Percentiles rank a stretch among this genome's conserved stretches.
phyloP scores from a whole-genome alignment of 2,329 filamentous ascomycete species.

The Colletotrichum salicis region DNA sequence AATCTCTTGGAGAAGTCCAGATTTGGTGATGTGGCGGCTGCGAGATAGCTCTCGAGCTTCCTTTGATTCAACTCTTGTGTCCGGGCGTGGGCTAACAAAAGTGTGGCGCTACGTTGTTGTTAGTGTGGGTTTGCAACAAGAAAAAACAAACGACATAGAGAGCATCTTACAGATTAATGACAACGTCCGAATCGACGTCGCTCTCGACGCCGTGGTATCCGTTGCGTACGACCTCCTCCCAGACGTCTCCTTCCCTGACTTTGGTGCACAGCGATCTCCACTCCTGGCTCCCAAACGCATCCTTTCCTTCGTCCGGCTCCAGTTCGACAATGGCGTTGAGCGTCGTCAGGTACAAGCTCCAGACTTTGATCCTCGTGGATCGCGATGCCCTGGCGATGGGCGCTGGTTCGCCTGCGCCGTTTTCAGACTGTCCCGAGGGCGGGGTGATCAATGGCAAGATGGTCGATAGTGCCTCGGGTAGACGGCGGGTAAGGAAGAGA shows the following conservation, averaged over 20 bases:
- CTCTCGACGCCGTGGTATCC: constrained; percentile 91
- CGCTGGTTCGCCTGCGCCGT: constrained; percentile 64
- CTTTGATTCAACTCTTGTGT: constrained; percentile 87
- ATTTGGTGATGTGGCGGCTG: constrained; percentile 77
- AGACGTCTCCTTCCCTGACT: constrained; percentile 89
- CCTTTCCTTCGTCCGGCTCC: constrained; percentile 89
- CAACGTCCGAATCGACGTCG: constrained; percentile 93
- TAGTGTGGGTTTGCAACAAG: constrained; percentile 10
- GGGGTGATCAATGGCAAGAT: constrained; percentile 84
- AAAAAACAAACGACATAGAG: neutral
- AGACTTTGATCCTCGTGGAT: constrained; percentile 90
- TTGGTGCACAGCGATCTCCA: constrained; percentile 86
- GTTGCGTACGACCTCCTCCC: constrained; percentile 89
- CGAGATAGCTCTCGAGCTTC: constrained; percentile 88
- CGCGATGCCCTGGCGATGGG: constrained; percentile 84
- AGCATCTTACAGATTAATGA: constrained; percentile 79
- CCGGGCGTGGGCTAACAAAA: constrained; percentile 89
- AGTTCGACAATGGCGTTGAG: constrained; percentile 91
- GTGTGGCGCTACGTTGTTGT: constrained; percentile 73
- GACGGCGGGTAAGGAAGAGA: constrained; percentile 90
- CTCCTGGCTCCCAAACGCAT: constrained; percentile 83
- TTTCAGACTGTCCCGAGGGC: constrained; percentile 57
- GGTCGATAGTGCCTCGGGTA: constrained; percentile 88
- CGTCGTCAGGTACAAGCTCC: constrained; percentile 95
- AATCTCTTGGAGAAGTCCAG: constrained; percentile 77